Evolutionary conservation across 139 green algal genomes (phyloP).

Genomic region (Choricystis sp.): DNA sequence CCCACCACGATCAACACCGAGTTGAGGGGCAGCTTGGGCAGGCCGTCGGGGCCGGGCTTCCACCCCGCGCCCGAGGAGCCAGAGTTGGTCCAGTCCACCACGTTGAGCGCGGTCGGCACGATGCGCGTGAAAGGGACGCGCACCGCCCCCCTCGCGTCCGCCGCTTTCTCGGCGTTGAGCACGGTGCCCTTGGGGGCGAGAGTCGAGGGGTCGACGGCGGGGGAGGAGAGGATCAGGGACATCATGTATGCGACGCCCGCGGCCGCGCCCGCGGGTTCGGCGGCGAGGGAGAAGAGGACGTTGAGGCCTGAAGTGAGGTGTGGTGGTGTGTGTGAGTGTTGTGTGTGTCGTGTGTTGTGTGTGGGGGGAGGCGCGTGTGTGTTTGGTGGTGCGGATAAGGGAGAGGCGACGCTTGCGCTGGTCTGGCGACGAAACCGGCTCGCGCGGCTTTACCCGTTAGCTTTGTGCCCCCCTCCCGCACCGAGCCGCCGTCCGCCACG

Average conservation of each 20-base stretch:
- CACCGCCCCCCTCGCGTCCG: slow-evolving; percentile 26
- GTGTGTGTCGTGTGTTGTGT: neutral
- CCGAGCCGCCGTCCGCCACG: too few relatives aligned
- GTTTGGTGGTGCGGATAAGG: neutral
- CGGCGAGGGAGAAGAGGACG: slow-evolving; percentile 28
- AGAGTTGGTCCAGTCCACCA: slow-evolving; percentile 40
- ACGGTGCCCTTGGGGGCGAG: slow-evolving; percentile 49
- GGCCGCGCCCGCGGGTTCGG: slow-evolving; percentile 37
- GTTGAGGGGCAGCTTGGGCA: slow-evolving; percentile 52
- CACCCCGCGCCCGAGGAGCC: slow-evolving; percentile 35
- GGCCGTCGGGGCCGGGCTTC: slow-evolving; percentile 27
- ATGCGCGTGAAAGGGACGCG: slow-evolving; percentile 50
- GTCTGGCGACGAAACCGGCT: too few relatives aligned
- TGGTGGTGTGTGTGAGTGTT: too few relatives aligned
- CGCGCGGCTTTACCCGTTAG: too few relatives aligned
- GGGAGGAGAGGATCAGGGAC: slow-evolving; percentile 34
- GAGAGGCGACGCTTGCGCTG: too few relatives aligned
- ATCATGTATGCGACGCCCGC: slow-evolving; percentile 55
- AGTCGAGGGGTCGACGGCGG: slow-evolving; percentile 36
- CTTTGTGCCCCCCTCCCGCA: too few relatives aligned
- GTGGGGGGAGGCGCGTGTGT: neutral
- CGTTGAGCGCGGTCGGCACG: slow-evolving; percentile 35
- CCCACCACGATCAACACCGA: slow-evolving; percentile 45
- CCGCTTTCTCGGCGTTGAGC: slow-evolving; percentile 43
- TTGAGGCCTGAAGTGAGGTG: too few relatives aligned